Evolutionary conservation across 129 eudicot species (phyloP).

Genomic region (Lactuca saligna): DNA sequence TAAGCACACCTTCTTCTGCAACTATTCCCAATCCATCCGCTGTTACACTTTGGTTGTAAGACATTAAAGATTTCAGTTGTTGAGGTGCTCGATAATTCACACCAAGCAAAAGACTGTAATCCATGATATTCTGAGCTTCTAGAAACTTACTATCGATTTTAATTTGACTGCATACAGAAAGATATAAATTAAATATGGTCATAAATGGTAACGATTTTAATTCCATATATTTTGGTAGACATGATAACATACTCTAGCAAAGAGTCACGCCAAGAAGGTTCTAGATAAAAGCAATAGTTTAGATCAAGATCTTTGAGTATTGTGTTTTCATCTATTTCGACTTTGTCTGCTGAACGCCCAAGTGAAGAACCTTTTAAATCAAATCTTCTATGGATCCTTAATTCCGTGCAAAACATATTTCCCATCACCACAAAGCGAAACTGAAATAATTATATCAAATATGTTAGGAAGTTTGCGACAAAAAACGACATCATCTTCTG

Average conservation of each 20-base stretch:
- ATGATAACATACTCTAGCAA: conserved; percentile 61
- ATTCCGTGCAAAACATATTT: conserved; percentile 99
- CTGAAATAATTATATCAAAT: conserved; percentile 43
- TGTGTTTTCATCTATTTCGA: conserved; percentile 88
- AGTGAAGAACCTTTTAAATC: conserved; percentile 94
- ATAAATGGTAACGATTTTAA: conserved; percentile 12
- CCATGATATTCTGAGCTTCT: conserved; percentile 92
- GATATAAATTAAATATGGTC: conserved; percentile 9
- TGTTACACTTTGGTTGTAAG: conserved; percentile 43
- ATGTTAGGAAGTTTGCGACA: conserved; percentile 5
- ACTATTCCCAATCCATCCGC: conserved; percentile 79
- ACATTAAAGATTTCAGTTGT: conserved; percentile 69
- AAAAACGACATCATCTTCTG: not conserved
- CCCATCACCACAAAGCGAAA: conserved; percentile 99
- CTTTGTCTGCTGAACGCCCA: conserved; percentile 90
- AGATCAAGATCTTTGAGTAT: conserved; percentile 95
- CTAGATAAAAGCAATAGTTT: conserved; percentile 83
- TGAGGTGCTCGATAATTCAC: conserved; percentile 98
- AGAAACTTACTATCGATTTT: conserved; percentile 87
- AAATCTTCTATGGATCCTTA: conserved; percentile 87
- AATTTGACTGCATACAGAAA: conserved; percentile 69
- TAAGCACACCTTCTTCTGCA: conserved; percentile 79
- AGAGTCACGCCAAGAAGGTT: conserved; percentile 86
- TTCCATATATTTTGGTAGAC: not conserved
- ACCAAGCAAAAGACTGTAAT: conserved; percentile 90